A percentile compares a stretch with the other conserved stretches of the same genome.
Evolutionary conservation across 139 green algal species (phyloP).

Genomic region (Chlamydomonas sp.): DNA sequence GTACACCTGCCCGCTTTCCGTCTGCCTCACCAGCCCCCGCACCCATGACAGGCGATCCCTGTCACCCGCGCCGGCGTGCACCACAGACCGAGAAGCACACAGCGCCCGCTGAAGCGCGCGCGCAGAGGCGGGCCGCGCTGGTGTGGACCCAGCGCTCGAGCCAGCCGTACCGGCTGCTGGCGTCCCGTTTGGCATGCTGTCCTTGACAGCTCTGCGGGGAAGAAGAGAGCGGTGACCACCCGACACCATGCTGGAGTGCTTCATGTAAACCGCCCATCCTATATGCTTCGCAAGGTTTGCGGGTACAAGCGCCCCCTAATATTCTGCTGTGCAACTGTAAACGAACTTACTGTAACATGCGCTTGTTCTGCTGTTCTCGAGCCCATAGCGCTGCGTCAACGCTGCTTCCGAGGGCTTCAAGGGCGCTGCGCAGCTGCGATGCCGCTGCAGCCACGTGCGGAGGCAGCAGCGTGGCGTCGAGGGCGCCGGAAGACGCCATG

Average conservation of each 20-base stretch:
- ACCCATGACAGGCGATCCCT: slow-evolving; percentile 24
- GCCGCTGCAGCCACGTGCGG: too few relatives aligned
- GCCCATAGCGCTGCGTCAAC: slow-evolving; percentile 5
- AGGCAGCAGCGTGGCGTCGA: too few relatives aligned
- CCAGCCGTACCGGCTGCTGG: background rate
- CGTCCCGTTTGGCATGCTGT: background rate
- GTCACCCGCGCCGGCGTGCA: too few relatives aligned
- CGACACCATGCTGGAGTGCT: too few relatives aligned
- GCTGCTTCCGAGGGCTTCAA: background rate
- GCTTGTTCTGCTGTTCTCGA: slow-evolving; percentile 12
- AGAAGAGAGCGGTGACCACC: too few relatives aligned
- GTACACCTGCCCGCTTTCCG: slow-evolving; percentile 21
- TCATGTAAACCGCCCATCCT: too few relatives aligned
- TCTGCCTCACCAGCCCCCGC: slow-evolving; percentile 6
- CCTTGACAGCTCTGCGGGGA: background rate
- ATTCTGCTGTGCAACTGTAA: too few relatives aligned
- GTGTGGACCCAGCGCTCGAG: background rate
- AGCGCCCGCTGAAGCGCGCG: slow-evolving; percentile 19
- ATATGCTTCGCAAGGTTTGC: too few relatives aligned
- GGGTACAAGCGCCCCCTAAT: too few relatives aligned
- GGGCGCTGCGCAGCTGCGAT: background rate
- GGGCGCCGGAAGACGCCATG: too few relatives aligned
- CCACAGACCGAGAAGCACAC: background rate
- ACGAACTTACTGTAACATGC: slow-evolving; percentile 9
- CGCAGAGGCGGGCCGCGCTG: slow-evolving; percentile 3